phyloP scores from a whole-genome alignment of 2,329 filamentous ascomycete species.

The Phyllosticta paracitricarpa region DNA sequence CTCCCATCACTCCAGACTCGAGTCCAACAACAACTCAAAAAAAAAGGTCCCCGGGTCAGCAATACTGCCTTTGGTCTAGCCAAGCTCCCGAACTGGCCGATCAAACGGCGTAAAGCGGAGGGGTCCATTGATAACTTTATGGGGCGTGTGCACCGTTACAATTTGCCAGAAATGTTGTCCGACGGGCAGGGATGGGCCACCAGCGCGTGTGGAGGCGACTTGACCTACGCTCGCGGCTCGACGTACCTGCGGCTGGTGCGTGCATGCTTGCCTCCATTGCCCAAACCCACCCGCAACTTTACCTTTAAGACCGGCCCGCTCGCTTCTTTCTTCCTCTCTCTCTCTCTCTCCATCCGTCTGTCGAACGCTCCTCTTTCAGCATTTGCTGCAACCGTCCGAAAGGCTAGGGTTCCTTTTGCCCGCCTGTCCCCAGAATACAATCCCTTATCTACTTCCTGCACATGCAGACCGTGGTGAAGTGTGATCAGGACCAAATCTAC shows the following conservation, averaged over 20 bases:
- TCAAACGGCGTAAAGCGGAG: background rate
- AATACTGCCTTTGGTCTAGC: background rate
- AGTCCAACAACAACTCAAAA: background rate
- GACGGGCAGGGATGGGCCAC: background rate
- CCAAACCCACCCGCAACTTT: background rate
- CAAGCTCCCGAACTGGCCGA: background rate
- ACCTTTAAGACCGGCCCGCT: constrained; percentile 2
- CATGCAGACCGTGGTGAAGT: constrained; percentile 8
- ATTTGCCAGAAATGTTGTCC: background rate
- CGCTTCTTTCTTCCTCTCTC: background rate
- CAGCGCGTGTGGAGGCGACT: background rate
- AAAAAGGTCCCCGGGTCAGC: background rate
- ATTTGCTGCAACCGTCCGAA: background rate
- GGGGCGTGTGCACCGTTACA: background rate
- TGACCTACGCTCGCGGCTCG: background rate
- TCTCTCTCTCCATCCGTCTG: background rate
- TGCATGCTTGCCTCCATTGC: background rate
- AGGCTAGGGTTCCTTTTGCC: background rate
- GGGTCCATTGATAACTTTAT: background rate
- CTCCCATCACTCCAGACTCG: background rate
- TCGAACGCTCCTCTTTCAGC: background rate
- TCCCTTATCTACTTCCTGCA: background rate
- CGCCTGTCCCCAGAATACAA: background rate
- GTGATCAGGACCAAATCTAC: constrained; percentile 1
- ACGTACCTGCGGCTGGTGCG: background rate